A percentile compares a stretch with the other conserved stretches of the same genome.
These are phyloP conservation scores for Suhomyces ambrosiae DNA, from an alignment of 1,139 yeast species.

Conservation along the genomic window DNA sequence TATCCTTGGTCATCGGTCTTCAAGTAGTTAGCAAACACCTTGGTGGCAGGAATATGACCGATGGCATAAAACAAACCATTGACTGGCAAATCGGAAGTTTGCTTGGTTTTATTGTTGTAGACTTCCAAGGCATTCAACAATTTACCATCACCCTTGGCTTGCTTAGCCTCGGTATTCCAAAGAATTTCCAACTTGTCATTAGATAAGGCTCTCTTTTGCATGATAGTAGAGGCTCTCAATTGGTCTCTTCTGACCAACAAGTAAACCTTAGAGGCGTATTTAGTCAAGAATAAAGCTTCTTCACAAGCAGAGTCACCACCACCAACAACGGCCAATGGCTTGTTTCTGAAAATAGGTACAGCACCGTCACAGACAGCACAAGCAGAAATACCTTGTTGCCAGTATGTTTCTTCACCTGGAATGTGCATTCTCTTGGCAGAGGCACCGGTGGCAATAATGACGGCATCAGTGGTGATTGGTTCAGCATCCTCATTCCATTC, in stretches of 20 bases:
- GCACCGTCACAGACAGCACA: constrained; percentile 99
- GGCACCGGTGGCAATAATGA: constrained; percentile 95
- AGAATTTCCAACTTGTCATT: constrained; percentile 89
- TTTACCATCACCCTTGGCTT: constrained; percentile 93
- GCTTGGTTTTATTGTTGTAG: constrained; percentile 72
- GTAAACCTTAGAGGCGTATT: constrained; percentile 94
- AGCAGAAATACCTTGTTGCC: constrained; percentile 99
- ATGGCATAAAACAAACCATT: constrained; percentile 97
- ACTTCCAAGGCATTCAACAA: constrained; percentile 61
- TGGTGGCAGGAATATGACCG: constrained; percentile 96
- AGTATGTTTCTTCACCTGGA: constrained; percentile 96
- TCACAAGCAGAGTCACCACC: constrained; percentile 99
- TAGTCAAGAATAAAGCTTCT: constrained; percentile 94
- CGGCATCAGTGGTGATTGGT: constrained; percentile 90
- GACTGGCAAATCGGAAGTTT: constrained; percentile 67
- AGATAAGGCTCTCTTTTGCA: constrained; percentile 87
- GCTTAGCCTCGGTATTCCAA: constrained; percentile 82
- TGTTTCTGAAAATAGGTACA: constrained; percentile 95
- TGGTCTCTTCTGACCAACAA: constrained; percentile 91
- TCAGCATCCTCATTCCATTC: constrained; percentile 89
- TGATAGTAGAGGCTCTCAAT: constrained; percentile 90
- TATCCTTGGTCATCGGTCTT: constrained; percentile 88
- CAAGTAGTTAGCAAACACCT: constrained; percentile 73
- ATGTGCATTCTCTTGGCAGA: constrained; percentile 90
- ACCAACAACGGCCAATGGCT: constrained; percentile 95